These are phyloP conservation scores for Solanum arcanum DNA, from an alignment of 257 asterid genomes.

Conservation along the genomic window DNA sequence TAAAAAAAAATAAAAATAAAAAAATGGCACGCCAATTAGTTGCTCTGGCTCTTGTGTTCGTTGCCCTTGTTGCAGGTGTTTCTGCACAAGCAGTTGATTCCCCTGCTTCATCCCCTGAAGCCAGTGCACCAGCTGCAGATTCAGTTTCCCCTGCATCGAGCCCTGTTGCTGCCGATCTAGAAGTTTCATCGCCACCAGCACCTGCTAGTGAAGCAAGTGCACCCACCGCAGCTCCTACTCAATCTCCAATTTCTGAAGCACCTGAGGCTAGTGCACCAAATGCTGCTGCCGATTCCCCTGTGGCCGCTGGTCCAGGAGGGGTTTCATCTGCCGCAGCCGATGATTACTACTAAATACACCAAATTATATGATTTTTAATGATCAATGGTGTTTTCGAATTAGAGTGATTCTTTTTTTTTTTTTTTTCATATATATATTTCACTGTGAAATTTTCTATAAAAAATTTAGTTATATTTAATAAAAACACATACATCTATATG, in stretches of 20 bases:
- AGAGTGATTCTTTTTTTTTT: background rate
- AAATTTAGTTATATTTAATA: background rate
- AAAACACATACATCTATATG: background rate
- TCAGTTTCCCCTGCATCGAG: background rate
- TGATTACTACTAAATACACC: background rate
- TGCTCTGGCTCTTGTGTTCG: slow-evolving; percentile 31
- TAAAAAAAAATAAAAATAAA: too few species aligned
- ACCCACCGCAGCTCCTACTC: background rate
- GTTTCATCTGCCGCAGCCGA: background rate
- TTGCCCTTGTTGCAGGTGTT: slow-evolving; percentile 27
- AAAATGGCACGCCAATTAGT: slow-evolving; percentile 53
- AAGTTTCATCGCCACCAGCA: slow-evolving; percentile 28
- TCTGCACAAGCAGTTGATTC: slow-evolving; percentile 11
- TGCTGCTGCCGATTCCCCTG: background rate
- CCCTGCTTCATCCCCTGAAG: background rate
- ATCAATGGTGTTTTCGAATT: background rate
- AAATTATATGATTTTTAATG: background rate
- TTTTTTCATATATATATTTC: background rate
- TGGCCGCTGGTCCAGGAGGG: background rate
- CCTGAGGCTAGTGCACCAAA: slow-evolving; percentile 22
- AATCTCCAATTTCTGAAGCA: slow-evolving; percentile 1
- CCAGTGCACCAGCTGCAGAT: background rate
- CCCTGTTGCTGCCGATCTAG: slow-evolving; percentile 16
- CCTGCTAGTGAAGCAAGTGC: slow-evolving; percentile 13
- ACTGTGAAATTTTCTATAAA: background rate